These are phyloP conservation scores for Rosa hybrid DNA, from an alignment of 331 rosid genomes.

Conservation along the genomic window DNA sequence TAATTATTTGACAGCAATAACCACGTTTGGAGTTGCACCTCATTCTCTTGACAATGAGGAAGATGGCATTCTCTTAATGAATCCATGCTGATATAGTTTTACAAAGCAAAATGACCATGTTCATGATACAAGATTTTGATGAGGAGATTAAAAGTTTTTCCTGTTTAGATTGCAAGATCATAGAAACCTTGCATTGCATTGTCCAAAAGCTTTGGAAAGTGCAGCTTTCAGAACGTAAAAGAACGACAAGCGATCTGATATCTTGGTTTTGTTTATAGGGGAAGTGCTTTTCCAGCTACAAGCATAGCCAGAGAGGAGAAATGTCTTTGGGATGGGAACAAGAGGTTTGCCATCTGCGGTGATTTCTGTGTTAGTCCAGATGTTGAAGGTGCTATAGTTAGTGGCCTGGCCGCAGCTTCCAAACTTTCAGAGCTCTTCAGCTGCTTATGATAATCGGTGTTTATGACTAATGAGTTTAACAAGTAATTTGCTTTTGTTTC, in stretches of 20 bases:
- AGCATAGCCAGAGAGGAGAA: slow-evolving; percentile 70
- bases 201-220: not conserved
- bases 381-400: slow-evolving; percentile 85
- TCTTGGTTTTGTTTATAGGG: slow-evolving; percentile 51
- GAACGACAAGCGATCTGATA: not conserved
- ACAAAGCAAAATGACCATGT: not conserved
- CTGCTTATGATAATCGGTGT: slow-evolving; percentile 26
- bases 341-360: slow-evolving; percentile 78
- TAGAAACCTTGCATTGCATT: not conserved
- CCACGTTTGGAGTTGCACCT: not conserved
- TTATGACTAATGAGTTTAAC: not conserved
- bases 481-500: slow-evolving; percentile 8
- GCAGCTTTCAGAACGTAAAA: not conserved
- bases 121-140: not conserved
- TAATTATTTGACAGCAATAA: not conserved
- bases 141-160: not conserved
- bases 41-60: not conserved
- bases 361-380: slow-evolving; percentile 89
- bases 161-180: not conserved
- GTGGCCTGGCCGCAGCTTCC: slow-evolving; percentile 88
- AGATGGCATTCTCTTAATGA: not conserved
- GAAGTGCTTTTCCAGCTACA: slow-evolving; percentile 82
- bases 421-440: slow-evolving; percentile 49
- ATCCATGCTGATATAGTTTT: not conserved
- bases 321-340: slow-evolving; percentile 78